Conservation (phyloP, 805 yeast species). For the Kluyveromyces nonfermentans region DNA sequence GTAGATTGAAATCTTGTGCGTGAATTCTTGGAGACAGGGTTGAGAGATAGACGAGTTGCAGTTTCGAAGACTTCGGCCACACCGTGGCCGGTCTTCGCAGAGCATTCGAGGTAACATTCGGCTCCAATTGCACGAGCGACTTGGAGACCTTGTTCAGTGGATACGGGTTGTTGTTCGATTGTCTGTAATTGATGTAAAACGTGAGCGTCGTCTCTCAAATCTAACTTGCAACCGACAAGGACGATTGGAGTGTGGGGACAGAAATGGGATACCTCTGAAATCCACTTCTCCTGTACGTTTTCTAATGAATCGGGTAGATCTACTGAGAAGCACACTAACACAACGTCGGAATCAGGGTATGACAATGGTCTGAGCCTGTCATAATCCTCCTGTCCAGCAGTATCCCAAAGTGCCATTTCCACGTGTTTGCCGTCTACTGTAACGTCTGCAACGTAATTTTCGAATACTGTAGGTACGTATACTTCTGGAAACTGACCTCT, state of each 20-base stretch:
- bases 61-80: constrained; percentile 88
- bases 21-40: constrained; percentile 35
- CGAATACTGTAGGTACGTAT: constrained; percentile 93
- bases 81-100: constrained; percentile 85
- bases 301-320: constrained; percentile 89
- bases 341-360: constrained; percentile 88
- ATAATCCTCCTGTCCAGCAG: constrained; percentile 97
- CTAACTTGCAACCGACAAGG: constrained; percentile 86
- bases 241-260: constrained; percentile 92
- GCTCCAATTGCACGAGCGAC: constrained; percentile 90
- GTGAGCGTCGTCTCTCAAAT: constrained; percentile 73
- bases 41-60: constrained; percentile 84
- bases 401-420: constrained; percentile 94
- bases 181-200: constrained; percentile 67
- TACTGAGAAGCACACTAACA: constrained; percentile 82
- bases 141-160: constrained; percentile 72
- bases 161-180: constrained; percentile 71
- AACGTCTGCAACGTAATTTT: constrained; percentile 95
- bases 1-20: constrained; percentile 17
- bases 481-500: constrained; percentile 91
- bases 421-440: constrained; percentile 87
- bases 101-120: constrained; percentile 78
- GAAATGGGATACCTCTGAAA: constrained; percentile 85
- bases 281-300: constrained; percentile 94
- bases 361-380: constrained; percentile 87